phyloP scores from a whole-genome alignment of 441 rosid genomes.

The Adansonia madagascariensis region DNA sequence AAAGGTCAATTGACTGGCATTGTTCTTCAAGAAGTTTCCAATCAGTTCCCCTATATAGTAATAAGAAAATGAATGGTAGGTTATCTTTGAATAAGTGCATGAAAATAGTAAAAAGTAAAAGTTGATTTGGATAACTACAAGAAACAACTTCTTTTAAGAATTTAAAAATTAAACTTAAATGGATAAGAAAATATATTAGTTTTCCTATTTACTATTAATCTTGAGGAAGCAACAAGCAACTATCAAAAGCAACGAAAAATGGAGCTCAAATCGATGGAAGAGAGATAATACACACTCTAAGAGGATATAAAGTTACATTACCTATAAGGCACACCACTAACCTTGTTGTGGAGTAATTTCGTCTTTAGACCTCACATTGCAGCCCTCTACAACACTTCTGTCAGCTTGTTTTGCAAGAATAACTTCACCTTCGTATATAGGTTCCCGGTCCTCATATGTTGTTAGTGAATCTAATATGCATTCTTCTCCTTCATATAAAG shows the following conservation, averaged over 20 bases:
- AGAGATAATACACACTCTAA: constrained; percentile 14
- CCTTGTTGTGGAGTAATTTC: constrained; percentile 79
- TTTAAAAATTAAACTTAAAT: background rate
- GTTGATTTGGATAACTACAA: background rate
- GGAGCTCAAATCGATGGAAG: constrained; percentile 12
- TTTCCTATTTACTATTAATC: background rate
- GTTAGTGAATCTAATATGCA: constrained; percentile 69
- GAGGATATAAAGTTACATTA: constrained; percentile 4
- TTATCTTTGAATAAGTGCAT: constrained; percentile 21
- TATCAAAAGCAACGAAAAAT: background rate
- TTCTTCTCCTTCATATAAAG: constrained; percentile 96
- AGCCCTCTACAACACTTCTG: constrained; percentile 42
- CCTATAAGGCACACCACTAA: constrained; percentile 31
- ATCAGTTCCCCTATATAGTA: constrained; percentile 72
- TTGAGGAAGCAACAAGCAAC: constrained; percentile 9
- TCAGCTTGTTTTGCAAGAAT: constrained; percentile 81
- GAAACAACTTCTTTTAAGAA: background rate
- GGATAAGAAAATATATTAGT: background rate
- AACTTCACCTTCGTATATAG: constrained; percentile 94
- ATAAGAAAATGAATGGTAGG: constrained; percentile 27
- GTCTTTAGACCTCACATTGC: constrained; percentile 45
- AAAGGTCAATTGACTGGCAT: constrained; percentile 87
- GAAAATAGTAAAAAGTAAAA: constrained; percentile 10
- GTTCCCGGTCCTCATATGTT: constrained; percentile 64
- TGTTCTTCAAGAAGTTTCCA: constrained; percentile 76